Percentiles rank a stretch among this genome's conserved stretches.
These are phyloP conservation scores for Vicia villosa DNA, from an alignment of 306 rosid species.

Conservation along the genomic window DNA sequence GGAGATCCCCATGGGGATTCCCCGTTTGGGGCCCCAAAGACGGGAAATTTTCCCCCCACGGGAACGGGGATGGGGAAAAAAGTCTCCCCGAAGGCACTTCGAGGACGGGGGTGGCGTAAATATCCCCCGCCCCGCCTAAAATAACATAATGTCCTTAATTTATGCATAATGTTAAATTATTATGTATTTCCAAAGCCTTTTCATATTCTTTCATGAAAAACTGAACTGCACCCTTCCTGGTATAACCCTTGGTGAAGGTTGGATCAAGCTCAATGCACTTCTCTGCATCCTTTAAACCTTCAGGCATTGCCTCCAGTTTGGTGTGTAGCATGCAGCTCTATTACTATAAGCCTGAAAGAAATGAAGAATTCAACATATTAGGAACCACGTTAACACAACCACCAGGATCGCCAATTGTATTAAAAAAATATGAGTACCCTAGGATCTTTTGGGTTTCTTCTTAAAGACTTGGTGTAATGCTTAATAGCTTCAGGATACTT, in stretches of 20 bases:
- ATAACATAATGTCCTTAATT: no score
- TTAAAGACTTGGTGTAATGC: conserved; percentile 83
- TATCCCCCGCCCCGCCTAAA: no score
- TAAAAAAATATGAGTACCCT: conserved; percentile 51
- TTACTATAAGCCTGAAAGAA: conserved; percentile 81
- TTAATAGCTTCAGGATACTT: conserved; percentile 86
- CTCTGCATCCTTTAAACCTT: conserved; percentile 96
- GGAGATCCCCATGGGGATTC: no score
- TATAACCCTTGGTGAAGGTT: conserved; percentile 83
- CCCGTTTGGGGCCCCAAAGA: no score
- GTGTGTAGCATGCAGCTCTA: conserved; percentile 97
- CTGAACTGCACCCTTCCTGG: conserved; percentile 88
- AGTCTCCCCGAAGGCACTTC: no score
- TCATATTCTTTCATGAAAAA: conserved; percentile 96
- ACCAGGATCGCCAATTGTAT: background rate
- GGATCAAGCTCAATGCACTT: conserved; percentile 97
- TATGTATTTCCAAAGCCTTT: conserved; percentile 92
- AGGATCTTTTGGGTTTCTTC: conserved; percentile 81
- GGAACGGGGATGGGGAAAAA: no score
- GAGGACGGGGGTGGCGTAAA: no score
- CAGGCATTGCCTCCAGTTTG: conserved; percentile 93
- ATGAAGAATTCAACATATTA: conserved; percentile 10
- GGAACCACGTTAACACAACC: background rate
- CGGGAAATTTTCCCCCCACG: no score
- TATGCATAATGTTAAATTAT: no score